A percentile compares a stretch with the other conserved stretches of the same genome.
phyloP scores from a whole-genome alignment of 1,284 basidiomycete genomes.

The Ustilago loliicola region DNA sequence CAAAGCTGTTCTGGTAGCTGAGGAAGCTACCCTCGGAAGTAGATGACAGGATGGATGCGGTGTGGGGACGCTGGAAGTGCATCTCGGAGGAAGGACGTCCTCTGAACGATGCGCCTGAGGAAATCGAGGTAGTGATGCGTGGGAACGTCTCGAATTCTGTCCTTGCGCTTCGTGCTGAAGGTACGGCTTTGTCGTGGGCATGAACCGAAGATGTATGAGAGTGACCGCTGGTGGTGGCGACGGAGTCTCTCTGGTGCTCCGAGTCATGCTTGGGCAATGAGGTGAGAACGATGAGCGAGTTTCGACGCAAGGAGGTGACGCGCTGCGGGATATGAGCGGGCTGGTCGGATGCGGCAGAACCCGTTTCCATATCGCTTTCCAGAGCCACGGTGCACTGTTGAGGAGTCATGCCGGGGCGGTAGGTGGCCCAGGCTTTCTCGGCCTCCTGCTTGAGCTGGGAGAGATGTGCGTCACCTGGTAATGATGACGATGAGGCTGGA shows the following conservation, averaged over 20 bases:
- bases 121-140: conserved; percentile 15
- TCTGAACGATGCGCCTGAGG: conserved; percentile 15
- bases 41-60: conserved; percentile 43
- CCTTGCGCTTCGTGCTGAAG: conserved; percentile 6
- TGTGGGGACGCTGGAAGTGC: conserved; percentile 33
- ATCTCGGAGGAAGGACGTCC: conserved; percentile 17
- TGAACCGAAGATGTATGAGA: conserved; percentile 10
- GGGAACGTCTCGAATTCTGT: conserved; percentile 16
- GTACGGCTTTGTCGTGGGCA: conserved; percentile 1
- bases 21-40: conserved; percentile 34
- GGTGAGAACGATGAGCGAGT: conserved; percentile 19
- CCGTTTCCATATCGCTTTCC: background rate
- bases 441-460: conserved; percentile 44
- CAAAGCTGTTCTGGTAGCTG: conserved; percentile 46
- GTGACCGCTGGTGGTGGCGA: conserved; percentile 15
- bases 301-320: conserved; percentile 30
- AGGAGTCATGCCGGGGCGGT: conserved; percentile 23
- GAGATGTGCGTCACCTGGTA: conserved; percentile 7
- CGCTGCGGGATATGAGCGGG: conserved; percentile 30
- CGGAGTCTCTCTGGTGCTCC: background rate
- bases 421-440: conserved; percentile 33
- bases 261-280: conserved; percentile 14
- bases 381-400: conserved; percentile 10
- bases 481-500: background rate
- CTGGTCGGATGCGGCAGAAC: background rate